Percentiles rank a stretch among this genome's conserved stretches.
phyloP scores from a whole-genome alignment of 1,284 basidiomycete species.

The Pyrrhoderma lamaoense region DNA sequence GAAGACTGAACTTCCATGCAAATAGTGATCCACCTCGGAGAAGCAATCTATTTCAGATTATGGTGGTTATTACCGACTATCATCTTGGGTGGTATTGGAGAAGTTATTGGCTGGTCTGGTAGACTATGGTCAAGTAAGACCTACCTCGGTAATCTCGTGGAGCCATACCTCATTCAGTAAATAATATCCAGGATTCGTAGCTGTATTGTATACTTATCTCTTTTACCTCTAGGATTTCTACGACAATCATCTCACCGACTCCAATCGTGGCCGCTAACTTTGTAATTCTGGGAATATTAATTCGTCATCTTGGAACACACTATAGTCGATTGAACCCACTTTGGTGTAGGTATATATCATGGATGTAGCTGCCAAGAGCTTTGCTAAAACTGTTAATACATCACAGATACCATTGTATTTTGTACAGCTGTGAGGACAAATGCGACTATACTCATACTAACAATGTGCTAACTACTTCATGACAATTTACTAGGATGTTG shows the following conservation, averaged over 20 bases:
- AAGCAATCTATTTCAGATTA: slow-evolving; percentile 28
- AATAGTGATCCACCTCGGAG: slow-evolving; percentile 28
- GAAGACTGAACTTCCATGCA: too few relatives aligned
- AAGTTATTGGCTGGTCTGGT: slow-evolving; percentile 35
- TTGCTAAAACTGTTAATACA: not conserved
- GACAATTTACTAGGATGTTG: slow-evolving; percentile 25
- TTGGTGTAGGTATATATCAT: slow-evolving; percentile 23
- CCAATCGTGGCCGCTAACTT: slow-evolving; percentile 44
- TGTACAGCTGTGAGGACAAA: slow-evolving; percentile 20
- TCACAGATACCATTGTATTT: slow-evolving; percentile 33
- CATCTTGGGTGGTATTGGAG: slow-evolving; percentile 30
- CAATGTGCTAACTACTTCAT: not conserved
- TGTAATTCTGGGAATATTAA: slow-evolving; percentile 40
- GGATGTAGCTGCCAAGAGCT: not conserved
- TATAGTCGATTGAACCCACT: slow-evolving; percentile 32
- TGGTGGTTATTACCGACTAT: slow-evolving; percentile 36
- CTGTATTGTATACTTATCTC: not conserved
- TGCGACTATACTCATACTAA: too few relatives aligned
- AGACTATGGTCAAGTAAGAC: slow-evolving; percentile 31
- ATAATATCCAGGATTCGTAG: not conserved
- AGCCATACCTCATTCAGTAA: slow-evolving; percentile 42
- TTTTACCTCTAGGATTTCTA: slow-evolving; percentile 31
- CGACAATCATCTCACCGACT: slow-evolving; percentile 39
- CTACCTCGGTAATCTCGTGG: slow-evolving; percentile 17
- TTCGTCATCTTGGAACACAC: slow-evolving; percentile 33